Conservation (phyloP, 139 green algal species). For the Prasinococcaceae sp. region DNA sequence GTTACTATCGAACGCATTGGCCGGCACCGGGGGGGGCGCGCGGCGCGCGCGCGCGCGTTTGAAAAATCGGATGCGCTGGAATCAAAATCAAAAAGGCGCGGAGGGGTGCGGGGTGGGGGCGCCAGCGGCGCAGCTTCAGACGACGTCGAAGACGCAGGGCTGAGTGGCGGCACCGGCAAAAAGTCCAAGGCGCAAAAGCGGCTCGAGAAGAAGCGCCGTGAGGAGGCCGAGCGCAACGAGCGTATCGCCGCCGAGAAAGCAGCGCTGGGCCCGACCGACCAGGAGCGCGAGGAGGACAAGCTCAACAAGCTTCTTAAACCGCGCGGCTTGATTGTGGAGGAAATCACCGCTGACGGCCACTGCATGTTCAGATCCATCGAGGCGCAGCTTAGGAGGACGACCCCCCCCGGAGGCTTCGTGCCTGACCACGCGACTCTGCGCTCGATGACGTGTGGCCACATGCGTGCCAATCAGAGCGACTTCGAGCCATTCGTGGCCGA, state of each 20-base stretch:
- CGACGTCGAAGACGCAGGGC: background rate
- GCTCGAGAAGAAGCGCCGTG: conserved; percentile 21
- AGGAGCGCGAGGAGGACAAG: conserved; percentile 40
- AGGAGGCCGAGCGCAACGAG: conserved; percentile 58
- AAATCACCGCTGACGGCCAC: conserved; percentile 83
- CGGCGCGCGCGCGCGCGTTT: too few relatives aligned
- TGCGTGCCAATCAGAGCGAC: conserved; percentile 46
- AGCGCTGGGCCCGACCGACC: conserved; percentile 41
- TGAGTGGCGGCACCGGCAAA: background rate
- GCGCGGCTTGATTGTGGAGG: conserved; percentile 44
- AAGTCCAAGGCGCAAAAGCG: conserved; percentile 51
- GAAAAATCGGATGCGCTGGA: too few relatives aligned
- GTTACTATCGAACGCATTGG: too few relatives aligned
- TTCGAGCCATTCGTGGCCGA: conserved; percentile 51
- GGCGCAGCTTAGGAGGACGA: conserved; percentile 51
- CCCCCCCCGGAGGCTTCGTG: background rate
- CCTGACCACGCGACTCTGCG: conserved; percentile 42
- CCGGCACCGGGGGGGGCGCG: too few relatives aligned
- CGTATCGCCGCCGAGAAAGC: conserved; percentile 65
- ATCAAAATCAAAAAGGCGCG: too few relatives aligned
- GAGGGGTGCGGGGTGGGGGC: conserved; percentile 12
- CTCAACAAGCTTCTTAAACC: conserved; percentile 46
- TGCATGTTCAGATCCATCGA: conserved; percentile 81
- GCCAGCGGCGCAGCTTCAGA: background rate
- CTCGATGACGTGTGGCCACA: conserved; percentile 44